Evolutionary conservation across 2,329 filamentous ascomycete species (phyloP).

Genomic region (Chrysosporium keratinophilum): DNA sequence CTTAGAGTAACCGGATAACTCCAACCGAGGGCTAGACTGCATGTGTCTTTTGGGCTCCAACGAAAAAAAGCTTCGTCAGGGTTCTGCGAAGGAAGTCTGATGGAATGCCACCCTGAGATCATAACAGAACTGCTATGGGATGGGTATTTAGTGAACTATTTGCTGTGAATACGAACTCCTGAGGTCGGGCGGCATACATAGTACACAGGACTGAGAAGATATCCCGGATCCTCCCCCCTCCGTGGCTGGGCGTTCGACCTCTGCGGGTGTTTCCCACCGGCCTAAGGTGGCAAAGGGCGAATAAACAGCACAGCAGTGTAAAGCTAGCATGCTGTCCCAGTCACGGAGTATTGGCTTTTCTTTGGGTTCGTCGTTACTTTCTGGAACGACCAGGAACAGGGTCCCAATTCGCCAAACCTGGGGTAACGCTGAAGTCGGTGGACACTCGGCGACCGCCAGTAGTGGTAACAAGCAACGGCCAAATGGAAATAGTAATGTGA

Average conservation of each 20-base stretch:
- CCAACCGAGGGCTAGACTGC: slow-evolving; percentile 7
- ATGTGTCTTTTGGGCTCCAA: neutral
- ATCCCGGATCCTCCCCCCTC: slow-evolving; percentile 1
- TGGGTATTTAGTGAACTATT: neutral
- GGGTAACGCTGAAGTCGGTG: slow-evolving; percentile 5
- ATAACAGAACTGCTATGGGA: slow-evolving; percentile 8
- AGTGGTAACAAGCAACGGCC: neutral
- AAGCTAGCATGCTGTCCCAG: neutral
- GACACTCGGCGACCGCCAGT: neutral
- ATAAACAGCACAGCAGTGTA: neutral
- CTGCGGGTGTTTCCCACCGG: neutral
- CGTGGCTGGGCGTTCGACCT: slow-evolving; percentile 5
- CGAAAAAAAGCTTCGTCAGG: slow-evolving; percentile 1
- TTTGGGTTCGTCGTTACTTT: neutral
- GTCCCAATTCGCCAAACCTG: slow-evolving; percentile 3
- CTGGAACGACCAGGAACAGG: slow-evolving; percentile 11
- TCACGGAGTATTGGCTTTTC: neutral
- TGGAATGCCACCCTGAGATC: slow-evolving; percentile 10
- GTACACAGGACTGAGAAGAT: neutral
- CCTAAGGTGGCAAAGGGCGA: slow-evolving; percentile 4
- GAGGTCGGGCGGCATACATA: neutral
- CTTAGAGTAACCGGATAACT: slow-evolving; percentile 4
- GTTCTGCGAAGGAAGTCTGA: neutral
- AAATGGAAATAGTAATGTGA: neutral
- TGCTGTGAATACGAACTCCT: slow-evolving; percentile 5